Base-by-base conservation (phyloP, 2,329 filamentous ascomycete genomes). In the Fusarium sp. region DNA sequence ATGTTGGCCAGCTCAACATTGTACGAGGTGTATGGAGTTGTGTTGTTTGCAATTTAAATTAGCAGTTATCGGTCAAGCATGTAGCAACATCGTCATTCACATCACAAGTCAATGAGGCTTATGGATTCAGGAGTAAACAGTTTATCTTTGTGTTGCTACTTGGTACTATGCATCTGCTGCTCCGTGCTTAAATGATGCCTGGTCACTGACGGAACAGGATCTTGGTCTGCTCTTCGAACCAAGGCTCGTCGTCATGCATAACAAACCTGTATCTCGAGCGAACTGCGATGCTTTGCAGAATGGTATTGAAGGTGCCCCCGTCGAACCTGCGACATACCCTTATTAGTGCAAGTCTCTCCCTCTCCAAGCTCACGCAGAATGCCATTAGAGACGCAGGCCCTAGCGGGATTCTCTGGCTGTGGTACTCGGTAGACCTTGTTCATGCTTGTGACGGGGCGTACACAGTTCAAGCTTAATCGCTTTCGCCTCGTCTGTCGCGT, bases 11-110 rank as follows among this genome's bases (percentile, higher is more conserved):
- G n/a, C 42, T 53, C 41, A 53, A 58, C 41, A 63, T 51, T 50
- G 58, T 45, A 58, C 62, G 51, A 54, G 48, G 65, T 63, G 59
- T 60, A 66, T 46, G 56, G 65, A 64, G 68, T 71, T 59, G 49
- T 57, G 23, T 53, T 41, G 37, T 57, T 63, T 55, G 42, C 20
- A 63, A 46, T 68, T 57, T 40, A 21, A 64, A 59, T 50, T 64
- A 71, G 59, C 67, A 70, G 53, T 63, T 59, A 48, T 47, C 54
- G 71, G 42, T 66, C 43, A 42, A 55, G 48, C 61, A 66, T 54
- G 30, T 49, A 66, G 47, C 62, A 64, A 25, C 43, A 42, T 59
- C 43, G 41, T 54, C 14, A 54, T 71, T 68, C 41, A 32, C 40
- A 42, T 59, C 27, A 41, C 18, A 57, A 58, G 25, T 45, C 34